Base-by-base conservation (phyloP, 352 stramenopile genomes). In the Globisporangium perplexum region DNA sequence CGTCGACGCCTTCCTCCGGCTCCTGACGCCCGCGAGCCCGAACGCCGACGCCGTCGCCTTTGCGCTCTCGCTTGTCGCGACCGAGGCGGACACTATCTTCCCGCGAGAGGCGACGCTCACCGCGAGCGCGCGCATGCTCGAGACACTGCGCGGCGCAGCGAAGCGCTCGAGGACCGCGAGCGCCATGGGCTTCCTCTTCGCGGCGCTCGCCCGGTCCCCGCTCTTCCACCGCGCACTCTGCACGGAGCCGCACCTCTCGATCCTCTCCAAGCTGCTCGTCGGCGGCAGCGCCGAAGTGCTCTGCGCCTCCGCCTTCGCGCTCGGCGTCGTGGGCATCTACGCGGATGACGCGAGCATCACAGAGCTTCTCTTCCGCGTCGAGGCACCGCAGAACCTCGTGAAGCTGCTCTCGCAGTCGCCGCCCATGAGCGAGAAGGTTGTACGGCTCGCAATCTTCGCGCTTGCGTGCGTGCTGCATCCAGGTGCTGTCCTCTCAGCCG, bases 261-360 rank as follows among this genome's bases (percentile, higher is more conserved):
- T 88, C 47, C 52, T 90, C 1, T 77, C 77, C 3, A 90, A 88
- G 53, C 55, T 90, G 30, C 57, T 90, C 4, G 67, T 86, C 8
- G 74, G 76, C 17, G 77, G 76, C 1, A 83, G 72, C 0, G 53
- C 50, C 7, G 74, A 83, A 4, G 77, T 88, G 4, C 57, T 90
- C 1, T 68, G 68, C 44, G 68, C 71, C 3, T 65, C 79, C 2
- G 55, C 73, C 3, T 87, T 75, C 51, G 74, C 76, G 4, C 62
- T 90, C 26, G 79, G 79, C 1, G 63, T 83, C 6, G 65, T 82
- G 5, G 72, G 65, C 11, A 57, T 68, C 8, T 33, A 75, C 23
- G 67, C 67, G n/a, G 5, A 7, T 6, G 67, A 73, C 10, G 59
- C 74, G 10, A 53, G 33, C 8, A 58, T 79, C 4, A 79, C 71